A percentile compares a stretch with the other conserved stretches of the same genome.
Conservation (phyloP, 306 rosid species). For the Quercus suber region DNA sequence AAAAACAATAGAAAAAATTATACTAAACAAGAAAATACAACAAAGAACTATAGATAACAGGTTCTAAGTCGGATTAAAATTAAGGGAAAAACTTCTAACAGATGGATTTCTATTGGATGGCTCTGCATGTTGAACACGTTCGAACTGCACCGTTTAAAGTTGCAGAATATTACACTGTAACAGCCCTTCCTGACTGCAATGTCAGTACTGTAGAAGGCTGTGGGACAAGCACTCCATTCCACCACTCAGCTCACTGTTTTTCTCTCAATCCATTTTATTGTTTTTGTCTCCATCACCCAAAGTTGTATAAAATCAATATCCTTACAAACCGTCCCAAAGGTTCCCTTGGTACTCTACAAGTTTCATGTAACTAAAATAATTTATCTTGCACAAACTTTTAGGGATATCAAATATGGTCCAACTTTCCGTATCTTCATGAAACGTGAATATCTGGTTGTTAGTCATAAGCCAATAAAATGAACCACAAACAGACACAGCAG, state of each 20-base stretch:
- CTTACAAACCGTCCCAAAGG: conserved; percentile 2
- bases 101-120: no score
- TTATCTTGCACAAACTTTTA: not conserved
- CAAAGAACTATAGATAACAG: no score
- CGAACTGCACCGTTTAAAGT: no score
- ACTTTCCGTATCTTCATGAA: not conserved
- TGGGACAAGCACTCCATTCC: no score
- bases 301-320: not conserved
- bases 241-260: not conserved
- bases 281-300: not conserved
- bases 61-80: no score
- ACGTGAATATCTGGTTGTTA: not conserved
- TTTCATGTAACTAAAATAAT: not conserved
- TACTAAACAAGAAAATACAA: no score
- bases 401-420: not conserved
- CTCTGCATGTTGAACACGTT: no score
- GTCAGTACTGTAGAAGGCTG: no score
- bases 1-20: no score
- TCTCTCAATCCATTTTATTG: not conserved
- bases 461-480: not conserved
- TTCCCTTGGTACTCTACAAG: conserved; percentile 5
- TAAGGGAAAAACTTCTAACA: no score
- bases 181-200: no score
- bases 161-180: no score
- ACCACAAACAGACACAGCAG: not conserved